A percentile compares a stretch with the other conserved stretches of the same genome.
phyloP scores from a whole-genome alignment of 768 basidiomycete genomes.

The Nidularia sp. region DNA sequence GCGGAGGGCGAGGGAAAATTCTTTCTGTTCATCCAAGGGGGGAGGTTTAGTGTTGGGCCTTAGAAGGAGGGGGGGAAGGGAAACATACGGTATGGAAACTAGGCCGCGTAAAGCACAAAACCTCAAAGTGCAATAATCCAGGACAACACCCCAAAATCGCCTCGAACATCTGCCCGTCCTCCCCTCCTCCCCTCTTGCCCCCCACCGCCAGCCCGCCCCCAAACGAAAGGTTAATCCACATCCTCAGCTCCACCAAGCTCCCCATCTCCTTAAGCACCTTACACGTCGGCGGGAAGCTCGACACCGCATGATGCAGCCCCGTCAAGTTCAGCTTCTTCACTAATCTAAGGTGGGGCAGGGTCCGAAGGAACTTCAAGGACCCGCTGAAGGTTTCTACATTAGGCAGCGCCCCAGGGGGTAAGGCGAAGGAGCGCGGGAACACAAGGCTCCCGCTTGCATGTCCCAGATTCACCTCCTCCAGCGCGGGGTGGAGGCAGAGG shows the following conservation, averaged over 20 bases:
- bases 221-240: slow-evolving; percentile 34
- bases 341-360: slow-evolving; percentile 20
- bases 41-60: not conserved
- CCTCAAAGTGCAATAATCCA: slow-evolving; percentile 22
- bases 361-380: slow-evolving; percentile 22
- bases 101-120: slow-evolving; percentile 31
- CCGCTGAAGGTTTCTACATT: slow-evolving; percentile 25
- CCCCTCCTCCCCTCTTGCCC: slow-evolving; percentile 18
- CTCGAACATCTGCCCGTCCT: slow-evolving; percentile 22
- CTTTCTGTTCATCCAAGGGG: slow-evolving; percentile 14
- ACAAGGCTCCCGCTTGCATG: slow-evolving; percentile 22
- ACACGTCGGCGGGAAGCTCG: slow-evolving; percentile 26
- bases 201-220: slow-evolving; percentile 11
- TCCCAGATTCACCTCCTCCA: slow-evolving; percentile 22
- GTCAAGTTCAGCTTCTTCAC: slow-evolving; percentile 24
- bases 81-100: slow-evolving; percentile 27
- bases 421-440: slow-evolving; percentile 18
- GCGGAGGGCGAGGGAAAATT: slow-evolving; percentile 25
- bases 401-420: slow-evolving; percentile 20
- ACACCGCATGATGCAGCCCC: slow-evolving; percentile 25
- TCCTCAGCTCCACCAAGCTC: slow-evolving; percentile 20
- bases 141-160: slow-evolving; percentile 24
- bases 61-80: slow-evolving; percentile 1
- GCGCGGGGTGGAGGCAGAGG: slow-evolving; percentile 23
- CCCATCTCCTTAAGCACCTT: slow-evolving; percentile 21